Evolutionary conservation across 768 basidiomycete genomes (phyloP), one percentile per base, ranked within the genome.

Genomic region (Lentinula edodes): DNA sequence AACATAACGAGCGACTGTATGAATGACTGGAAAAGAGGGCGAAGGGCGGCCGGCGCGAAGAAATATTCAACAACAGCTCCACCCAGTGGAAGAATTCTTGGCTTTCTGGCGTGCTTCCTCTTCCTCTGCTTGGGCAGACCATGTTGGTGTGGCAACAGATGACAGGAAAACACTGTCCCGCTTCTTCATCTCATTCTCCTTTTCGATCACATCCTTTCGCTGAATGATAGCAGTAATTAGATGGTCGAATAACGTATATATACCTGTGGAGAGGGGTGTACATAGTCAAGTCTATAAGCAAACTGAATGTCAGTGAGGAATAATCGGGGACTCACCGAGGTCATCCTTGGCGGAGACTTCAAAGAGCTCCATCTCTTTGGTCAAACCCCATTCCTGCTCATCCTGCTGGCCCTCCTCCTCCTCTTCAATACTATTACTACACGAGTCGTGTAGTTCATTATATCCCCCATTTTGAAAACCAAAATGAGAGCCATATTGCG

Each of bases 321-420:
- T 36, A 45, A 52, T n/a, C 32, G 28, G 57, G 45, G 56, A 76
- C 85, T 64, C 63, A 94, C 93, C 94, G 36, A 75, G 69, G 69
- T 91, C 89, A 67, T 95, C 93, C 74, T 95, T 95, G 58, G 95
- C 90, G 48, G 92, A 95, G 18, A 96, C 92, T 70, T 96, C 92
- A 65, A 91, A 92, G 16, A 95, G 80, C 68, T 90, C 89, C 86
- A 95, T 92, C 63, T 86, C 89, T 70, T 89, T 89, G 69, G 81
- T 85, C 42, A 90, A 78, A 5, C 90, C 89, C 88, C 90, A 91
- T 69, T 89, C 89, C 43, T 76, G 76, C 61, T 84, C 83, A 38
- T 83, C 73, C 7, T 75, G 72, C 13, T 76, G 79, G 41, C 88
- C 82, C 55, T 84, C 84, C 18, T 90, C 87, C 46, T 84, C 84